Conservation (phyloP, 2,329 filamentous ascomycete species). For the Sclerotinia minor region DNA sequence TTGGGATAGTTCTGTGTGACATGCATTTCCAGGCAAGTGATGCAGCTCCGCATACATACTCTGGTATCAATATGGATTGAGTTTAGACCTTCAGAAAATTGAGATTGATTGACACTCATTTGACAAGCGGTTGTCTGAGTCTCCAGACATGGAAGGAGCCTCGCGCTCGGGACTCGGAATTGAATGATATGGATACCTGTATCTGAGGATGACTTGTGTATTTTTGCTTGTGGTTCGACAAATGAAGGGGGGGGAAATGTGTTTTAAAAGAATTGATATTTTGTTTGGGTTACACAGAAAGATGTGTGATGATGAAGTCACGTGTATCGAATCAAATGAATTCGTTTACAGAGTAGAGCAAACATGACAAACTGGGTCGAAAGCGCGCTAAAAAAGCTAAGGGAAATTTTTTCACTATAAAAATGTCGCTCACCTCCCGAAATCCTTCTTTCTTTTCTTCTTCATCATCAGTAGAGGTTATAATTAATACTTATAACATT, state of each 20-base stretch:
- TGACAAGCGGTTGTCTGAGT: constrained; percentile 10
- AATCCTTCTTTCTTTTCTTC: constrained; percentile 30
- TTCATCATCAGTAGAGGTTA: constrained; percentile 44
- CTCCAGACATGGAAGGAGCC: background rate
- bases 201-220: background rate
- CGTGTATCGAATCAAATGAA: rapidly evolving
- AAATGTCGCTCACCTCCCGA: constrained; percentile 22
- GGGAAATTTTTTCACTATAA: constrained; percentile 23
- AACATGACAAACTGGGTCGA: constrained; percentile 1
- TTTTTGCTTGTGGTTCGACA: background rate
- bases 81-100: background rate
- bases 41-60: constrained; percentile 14
- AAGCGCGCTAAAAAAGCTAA: constrained; percentile 23
- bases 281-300: background rate
- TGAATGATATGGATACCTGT: background rate
- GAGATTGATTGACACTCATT: constrained; percentile 12
- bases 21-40: constrained; percentile 1
- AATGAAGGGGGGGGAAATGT: background rate
- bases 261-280: background rate
- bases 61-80: background rate
- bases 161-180: background rate
- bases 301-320: background rate
- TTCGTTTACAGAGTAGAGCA: background rate
- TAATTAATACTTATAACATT: constrained; percentile 44
- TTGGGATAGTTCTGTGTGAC: constrained; percentile 1